Base-by-base conservation (phyloP, 140 eudicot genomes). In the Ambrosia hybrid region DNA sequence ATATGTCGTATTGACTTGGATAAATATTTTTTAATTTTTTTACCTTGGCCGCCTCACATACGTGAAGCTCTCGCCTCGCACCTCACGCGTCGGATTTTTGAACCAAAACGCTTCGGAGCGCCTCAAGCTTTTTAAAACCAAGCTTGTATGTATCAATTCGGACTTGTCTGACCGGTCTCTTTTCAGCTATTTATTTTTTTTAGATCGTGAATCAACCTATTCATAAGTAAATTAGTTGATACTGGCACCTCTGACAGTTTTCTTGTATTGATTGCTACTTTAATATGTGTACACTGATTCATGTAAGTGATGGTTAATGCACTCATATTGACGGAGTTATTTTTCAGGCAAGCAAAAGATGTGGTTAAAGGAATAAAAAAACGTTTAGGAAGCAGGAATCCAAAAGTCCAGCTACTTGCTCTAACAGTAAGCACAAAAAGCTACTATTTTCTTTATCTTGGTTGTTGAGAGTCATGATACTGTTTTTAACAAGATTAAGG, bases 401-500 rank as follows among this genome's bases (percentile, higher is more conserved):
- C 97, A 4, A 93, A 93, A 82, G 96, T 90, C 61, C 98, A 93
- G 78, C 92, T 89, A 81, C 97, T 93, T 64, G 86, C 96, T 21
- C 69, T 93, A 38, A 88, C 91, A 36, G 98, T 93, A 80, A 80
- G 96, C 62, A 65, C 57, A 55, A 46, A 52, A 41, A 36, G 33
- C 37, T 56, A 63, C 14, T 16, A 5, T 51, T 76, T 41, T 63
- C 48, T 62, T 6, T 13, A 49, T 69, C 11, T 57, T 68, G 33
- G 26, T 45, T 34, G 61, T 76, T 68, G 34, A 30, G 34, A 3
- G 62, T 48, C 53, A 57, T 57, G 60, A 11, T 75, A 56, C 57
- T 30, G 33, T 68, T 76, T 56, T 57, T 30, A 7, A 30, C 34
- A 30, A 30, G 34, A 2, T 30, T 30, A 30, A 30, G 34, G 34